Base-by-base conservation (phyloP, 345 rosid genomes). In the Capsella bursapastoris region DNA sequence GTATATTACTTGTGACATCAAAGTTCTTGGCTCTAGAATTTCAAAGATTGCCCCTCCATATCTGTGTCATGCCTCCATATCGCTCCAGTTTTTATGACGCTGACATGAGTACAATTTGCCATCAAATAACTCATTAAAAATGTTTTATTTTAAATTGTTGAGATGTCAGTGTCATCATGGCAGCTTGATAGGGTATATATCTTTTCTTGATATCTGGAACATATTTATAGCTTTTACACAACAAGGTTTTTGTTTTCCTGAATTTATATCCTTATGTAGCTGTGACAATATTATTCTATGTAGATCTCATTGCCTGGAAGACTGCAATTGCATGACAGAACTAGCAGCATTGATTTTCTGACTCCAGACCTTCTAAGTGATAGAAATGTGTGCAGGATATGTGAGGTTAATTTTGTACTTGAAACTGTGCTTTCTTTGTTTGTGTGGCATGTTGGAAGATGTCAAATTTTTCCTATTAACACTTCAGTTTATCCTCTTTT, bases 221-320 rank as follows among this genome's bases (percentile, higher is more conserved):
- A 14, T 49, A 47, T 37, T 29, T 52, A 63, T 67, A 77, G 57
- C 57, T 58, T 64, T 35, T 77, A 50, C 53, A 34, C 48, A 35
- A 61, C 12, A 34, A 47, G 60, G 22, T 63, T 37, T 66, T 32
- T 58, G 8, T 7, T 63, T 63, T 47, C 9, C 63, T 65, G 8
- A 15, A 50, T 49, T 4, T 32, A 8, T 64, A 18, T 66, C 35
- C 40, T 40, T 49, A 34, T 77, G 48, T 64, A 64, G 68, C 68
- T 58, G 56, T 58, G 58, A 52, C 57, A 15, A 35, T 59, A 27
- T 66, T 60, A 34, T 49, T 68, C 38, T 57, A 1, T 57, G 34
- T 80, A 87, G 98, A 71, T 86, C 61, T 87, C 86, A 71, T 76
- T 85, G 50, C 84, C 90, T 56, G 96, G 95, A 85, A 87, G 85